phyloP scores from a whole-genome alignment of 2,329 filamentous ascomycete genomes.

The Pseudofabraea citricarpa region DNA sequence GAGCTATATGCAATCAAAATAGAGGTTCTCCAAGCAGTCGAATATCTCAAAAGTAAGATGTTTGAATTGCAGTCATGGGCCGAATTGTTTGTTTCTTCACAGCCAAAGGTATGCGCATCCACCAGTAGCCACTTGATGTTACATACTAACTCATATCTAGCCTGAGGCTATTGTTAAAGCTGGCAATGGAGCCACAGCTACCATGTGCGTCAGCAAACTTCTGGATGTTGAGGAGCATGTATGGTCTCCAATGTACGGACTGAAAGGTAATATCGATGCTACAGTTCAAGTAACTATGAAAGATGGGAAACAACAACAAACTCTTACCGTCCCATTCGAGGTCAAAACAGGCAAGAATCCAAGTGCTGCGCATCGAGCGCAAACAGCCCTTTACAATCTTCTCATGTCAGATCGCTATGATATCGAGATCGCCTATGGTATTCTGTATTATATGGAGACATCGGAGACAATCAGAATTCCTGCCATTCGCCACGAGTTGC shows the following conservation, averaged over 20 bases:
- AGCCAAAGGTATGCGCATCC: constrained; percentile 54
- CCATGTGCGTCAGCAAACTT: constrained; percentile 85
- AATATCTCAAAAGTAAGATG: constrained; percentile 80
- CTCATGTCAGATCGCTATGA: constrained; percentile 93
- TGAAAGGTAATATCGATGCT: constrained; percentile 97
- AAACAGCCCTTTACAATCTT: constrained; percentile 91
- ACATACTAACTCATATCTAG: constrained; percentile 30
- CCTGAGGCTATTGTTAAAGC: constrained; percentile 71
- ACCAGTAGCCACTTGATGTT: background rate
- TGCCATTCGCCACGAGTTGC: constrained; percentile 78
- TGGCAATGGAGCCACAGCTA: constrained; percentile 68
- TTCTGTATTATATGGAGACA: constrained; percentile 92
- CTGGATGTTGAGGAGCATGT: constrained; percentile 97
- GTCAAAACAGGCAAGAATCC: constrained; percentile 89
- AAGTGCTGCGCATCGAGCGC: constrained; percentile 79
- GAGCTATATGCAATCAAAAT: constrained; percentile 86
- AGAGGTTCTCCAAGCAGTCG: constrained; percentile 64
- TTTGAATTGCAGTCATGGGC: constrained; percentile 81
- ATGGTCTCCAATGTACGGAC: constrained; percentile 95
- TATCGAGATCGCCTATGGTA: constrained; percentile 81
- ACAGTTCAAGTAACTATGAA: constrained; percentile 84
- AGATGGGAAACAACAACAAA: constrained; percentile 61
- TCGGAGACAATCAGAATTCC: constrained; percentile 83
- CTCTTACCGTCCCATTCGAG: constrained; percentile 85
- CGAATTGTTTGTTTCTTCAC: constrained; percentile 67